Evolutionary conservation across 78 protist genomes (phyloP).

Genomic region (Reticulomyxa filosa): DNA sequence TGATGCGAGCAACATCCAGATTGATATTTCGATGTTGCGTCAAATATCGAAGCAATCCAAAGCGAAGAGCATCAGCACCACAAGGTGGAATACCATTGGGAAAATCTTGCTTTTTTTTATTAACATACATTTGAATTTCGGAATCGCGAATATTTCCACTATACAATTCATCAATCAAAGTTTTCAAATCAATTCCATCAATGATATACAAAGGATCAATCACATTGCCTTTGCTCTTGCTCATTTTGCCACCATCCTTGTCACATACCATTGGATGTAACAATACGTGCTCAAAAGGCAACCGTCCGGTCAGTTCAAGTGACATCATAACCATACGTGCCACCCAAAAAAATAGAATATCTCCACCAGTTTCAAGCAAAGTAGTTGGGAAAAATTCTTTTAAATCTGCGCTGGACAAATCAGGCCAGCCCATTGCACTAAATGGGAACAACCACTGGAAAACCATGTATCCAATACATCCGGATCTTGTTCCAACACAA

Average conservation of each 20-base stretch:
- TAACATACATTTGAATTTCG: no score
- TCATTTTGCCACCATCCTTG: conserved; percentile 84
- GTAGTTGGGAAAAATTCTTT: not conserved
- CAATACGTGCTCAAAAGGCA: conserved; percentile 23
- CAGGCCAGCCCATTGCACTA: conserved; percentile 91
- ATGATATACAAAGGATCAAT: conserved; percentile 75
- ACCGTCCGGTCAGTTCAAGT: conserved; percentile 18
- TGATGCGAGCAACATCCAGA: not conserved
- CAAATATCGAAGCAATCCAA: conserved; percentile 66
- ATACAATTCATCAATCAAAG: no score
- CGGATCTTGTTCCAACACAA: conserved; percentile 46
- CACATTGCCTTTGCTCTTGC: conserved; percentile 84
- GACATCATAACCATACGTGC: conserved; percentile 96
- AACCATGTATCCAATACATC: conserved; percentile 99
- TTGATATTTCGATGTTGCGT: conserved; percentile 10
- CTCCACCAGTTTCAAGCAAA: conserved; percentile 93
- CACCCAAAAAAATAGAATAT: conserved; percentile 99
- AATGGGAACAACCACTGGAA: conserved; percentile 86
- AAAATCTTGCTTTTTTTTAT: no score
- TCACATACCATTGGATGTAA: conserved; percentile 64
- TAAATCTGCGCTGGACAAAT: not conserved
- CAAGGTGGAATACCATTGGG: conserved; percentile 91
- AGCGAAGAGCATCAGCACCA: conserved; percentile 96
- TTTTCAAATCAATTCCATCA: no score
- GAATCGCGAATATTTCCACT: no score